These are phyloP conservation scores for Myriosclerotinia scirpicola DNA, from an alignment of 2,329 filamentous ascomycete genomes.

Conservation along the genomic window DNA sequence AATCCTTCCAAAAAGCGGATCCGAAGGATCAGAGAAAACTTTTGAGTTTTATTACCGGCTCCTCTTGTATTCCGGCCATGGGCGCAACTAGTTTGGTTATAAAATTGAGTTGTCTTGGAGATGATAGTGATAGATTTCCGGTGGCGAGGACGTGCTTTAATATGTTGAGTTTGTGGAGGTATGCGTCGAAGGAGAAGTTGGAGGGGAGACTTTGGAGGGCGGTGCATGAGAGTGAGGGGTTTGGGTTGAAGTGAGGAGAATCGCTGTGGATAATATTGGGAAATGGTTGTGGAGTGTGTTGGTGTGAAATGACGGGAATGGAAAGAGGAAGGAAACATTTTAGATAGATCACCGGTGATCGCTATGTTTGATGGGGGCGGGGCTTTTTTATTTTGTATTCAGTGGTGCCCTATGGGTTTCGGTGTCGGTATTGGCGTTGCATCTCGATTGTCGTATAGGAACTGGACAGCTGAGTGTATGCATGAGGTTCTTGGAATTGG, in stretches of 20 bases:
- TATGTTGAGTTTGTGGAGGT: slow-evolving; percentile 73
- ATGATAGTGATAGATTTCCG: slow-evolving; percentile 73
- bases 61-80: slow-evolving; percentile 85
- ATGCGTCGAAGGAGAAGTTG: slow-evolving; percentile 63
- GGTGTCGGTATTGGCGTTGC: slow-evolving; percentile 18
- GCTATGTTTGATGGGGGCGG: slow-evolving; percentile 13
- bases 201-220: slow-evolving; percentile 78
- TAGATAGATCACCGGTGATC: background rate
- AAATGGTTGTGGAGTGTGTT: background rate
- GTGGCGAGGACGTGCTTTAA: slow-evolving; percentile 93
- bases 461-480: background rate
- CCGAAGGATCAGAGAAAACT: slow-evolving; percentile 73
- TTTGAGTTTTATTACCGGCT: slow-evolving; percentile 84
- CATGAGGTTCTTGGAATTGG: slow-evolving; percentile 11
- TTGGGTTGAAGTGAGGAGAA: slow-evolving; percentile 71
- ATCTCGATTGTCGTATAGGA: slow-evolving; percentile 2
- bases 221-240: slow-evolving; percentile 87
- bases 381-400: slow-evolving; percentile 23
- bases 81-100: slow-evolving; percentile 79
- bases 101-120: slow-evolving; percentile 71
- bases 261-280: background rate
- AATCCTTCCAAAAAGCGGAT: slow-evolving; percentile 66
- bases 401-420: slow-evolving; percentile 4
- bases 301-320: background rate
- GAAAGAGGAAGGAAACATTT: background rate